Percentiles rank a stretch among this genome's conserved stretches.
phyloP scores from a whole-genome alignment of 2,329 filamentous ascomycete species.

The Trichoderma hamatum region DNA sequence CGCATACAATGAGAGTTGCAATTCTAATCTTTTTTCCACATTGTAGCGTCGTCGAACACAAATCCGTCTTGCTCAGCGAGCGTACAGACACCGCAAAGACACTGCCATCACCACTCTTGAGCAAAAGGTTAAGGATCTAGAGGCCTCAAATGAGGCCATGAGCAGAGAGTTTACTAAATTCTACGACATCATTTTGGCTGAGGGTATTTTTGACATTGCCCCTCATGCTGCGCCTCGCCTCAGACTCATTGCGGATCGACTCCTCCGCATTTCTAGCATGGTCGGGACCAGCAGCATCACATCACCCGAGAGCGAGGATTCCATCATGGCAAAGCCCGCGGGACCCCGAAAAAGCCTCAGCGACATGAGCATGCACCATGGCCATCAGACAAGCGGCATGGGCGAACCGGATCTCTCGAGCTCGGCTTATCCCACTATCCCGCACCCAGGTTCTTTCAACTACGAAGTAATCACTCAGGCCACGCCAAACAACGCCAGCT shows the following conservation, averaged over 20 bases:
- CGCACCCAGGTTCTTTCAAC: slow-evolving; percentile 29
- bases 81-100: slow-evolving; percentile 84
- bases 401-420: slow-evolving; percentile 6
- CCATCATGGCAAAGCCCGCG: slow-evolving; percentile 21
- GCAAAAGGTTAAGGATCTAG: slow-evolving; percentile 69
- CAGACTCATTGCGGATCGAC: slow-evolving; percentile 58
- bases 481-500: slow-evolving; percentile 57
- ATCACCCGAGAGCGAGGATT: slow-evolving; percentile 27
- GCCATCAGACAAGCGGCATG: background rate
- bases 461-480: slow-evolving; percentile 57
- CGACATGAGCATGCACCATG: slow-evolving; percentile 13
- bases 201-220: slow-evolving; percentile 59
- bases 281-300: slow-evolving; percentile 41
- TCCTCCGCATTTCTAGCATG: slow-evolving; percentile 58
- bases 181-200: slow-evolving; percentile 61
- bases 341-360: slow-evolving; percentile 4
- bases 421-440: slow-evolving; percentile 4
- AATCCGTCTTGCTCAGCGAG: slow-evolving; percentile 82
- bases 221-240: slow-evolving; percentile 62
- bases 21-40: slow-evolving; percentile 31
- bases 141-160: slow-evolving; percentile 72
- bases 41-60: slow-evolving; percentile 77
- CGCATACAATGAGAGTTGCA: background rate
- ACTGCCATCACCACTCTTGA: slow-evolving; percentile 75
- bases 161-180: slow-evolving; percentile 69